Conservation (phyloP, 1,284 basidiomycete genomes). For the Wallemia ichthyophaga region DNA sequence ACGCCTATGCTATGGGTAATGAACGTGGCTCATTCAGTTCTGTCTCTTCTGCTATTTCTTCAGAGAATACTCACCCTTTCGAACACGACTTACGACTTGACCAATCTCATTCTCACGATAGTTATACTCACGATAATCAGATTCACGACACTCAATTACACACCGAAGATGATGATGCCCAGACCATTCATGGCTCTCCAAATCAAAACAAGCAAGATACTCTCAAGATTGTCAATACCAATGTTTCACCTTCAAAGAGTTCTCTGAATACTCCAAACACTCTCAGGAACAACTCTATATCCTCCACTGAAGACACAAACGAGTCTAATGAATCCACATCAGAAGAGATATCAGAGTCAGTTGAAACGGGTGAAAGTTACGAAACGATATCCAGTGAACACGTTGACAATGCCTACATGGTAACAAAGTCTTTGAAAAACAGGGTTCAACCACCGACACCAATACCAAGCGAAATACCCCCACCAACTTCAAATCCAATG, state of each 20-base stretch:
- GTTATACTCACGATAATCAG: background rate
- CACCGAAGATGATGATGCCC: background rate
- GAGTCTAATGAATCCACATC: background rate
- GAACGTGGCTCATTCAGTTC: background rate
- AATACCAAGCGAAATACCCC: background rate
- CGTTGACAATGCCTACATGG: background rate
- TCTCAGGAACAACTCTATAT: too few relatives aligned
- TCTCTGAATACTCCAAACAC: too few relatives aligned
- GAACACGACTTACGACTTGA: background rate
- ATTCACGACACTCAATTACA: too few relatives aligned
- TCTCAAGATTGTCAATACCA: background rate
- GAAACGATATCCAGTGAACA: background rate
- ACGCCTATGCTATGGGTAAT: background rate
- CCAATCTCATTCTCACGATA: background rate
- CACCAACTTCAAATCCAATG: background rate
- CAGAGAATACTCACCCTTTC: background rate
- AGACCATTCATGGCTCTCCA: background rate
- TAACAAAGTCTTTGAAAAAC: background rate
- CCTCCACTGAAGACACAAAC: background rate
- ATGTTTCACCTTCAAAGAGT: background rate
- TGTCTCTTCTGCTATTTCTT: background rate
- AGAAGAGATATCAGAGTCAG: background rate
- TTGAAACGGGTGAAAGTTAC: background rate
- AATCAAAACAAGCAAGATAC: background rate
- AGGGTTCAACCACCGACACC: background rate